Evolutionary conservation across 2,329 filamentous ascomycete genomes (phyloP).

Genomic region (Sporothrix globosa): DNA sequence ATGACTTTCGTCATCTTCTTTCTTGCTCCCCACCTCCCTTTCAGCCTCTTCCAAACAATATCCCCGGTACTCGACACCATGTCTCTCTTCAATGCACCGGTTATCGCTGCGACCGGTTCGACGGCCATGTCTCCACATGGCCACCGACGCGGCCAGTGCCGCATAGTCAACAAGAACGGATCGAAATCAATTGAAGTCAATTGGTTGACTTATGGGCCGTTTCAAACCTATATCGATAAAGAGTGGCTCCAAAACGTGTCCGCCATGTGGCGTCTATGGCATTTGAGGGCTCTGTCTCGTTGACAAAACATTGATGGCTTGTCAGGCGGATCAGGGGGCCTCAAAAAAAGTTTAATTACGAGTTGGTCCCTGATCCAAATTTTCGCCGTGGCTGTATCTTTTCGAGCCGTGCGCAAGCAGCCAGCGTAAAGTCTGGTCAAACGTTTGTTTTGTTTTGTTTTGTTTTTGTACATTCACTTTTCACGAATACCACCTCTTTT

Average conservation of each 20-base stretch:
- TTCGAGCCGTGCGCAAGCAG: neutral
- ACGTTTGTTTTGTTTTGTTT: neutral
- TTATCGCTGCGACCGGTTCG: neutral
- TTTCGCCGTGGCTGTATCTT: neutral
- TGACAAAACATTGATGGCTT: neutral
- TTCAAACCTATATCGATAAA: neutral
- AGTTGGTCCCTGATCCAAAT: conserved; percentile 3
- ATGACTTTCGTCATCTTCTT: neutral
- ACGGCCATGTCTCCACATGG: neutral
- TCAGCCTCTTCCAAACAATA: neutral
- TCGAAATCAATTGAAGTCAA: conserved; percentile 16
- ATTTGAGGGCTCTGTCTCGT: neutral
- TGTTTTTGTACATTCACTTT: neutral
- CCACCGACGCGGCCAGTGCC: neutral
- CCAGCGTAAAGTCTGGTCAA: neutral
- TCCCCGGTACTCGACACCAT: neutral
- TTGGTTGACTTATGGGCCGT: too few species aligned
- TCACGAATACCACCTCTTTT: neutral
- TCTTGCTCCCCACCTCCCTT: neutral
- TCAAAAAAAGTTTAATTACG: conserved; percentile 14
- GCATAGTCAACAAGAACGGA: neutral
- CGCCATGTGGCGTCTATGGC: neutral
- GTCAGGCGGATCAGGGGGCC: neutral
- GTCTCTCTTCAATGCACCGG: neutral
- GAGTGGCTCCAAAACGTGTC: neutral